These are phyloP conservation scores for Curvularia sp. DNA, from an alignment of 2,329 filamentous ascomycete genomes.

Conservation along the genomic window DNA sequence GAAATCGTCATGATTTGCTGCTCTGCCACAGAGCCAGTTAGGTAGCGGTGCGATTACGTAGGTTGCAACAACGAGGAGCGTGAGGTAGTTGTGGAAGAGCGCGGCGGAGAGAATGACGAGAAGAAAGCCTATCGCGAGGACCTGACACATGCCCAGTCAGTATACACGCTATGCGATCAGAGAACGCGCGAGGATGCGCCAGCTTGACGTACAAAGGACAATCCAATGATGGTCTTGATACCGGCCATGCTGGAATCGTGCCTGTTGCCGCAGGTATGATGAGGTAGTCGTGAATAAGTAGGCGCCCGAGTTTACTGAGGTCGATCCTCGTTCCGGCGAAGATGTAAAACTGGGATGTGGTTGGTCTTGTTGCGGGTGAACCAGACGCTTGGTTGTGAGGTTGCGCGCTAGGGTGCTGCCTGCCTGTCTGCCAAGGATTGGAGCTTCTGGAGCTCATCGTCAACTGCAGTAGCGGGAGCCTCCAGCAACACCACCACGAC, in stretches of 20 bases:
- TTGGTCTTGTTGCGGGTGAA: conserved; percentile 8
- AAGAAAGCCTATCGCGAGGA: conserved; percentile 97
- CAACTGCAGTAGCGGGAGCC: conserved; percentile 38
- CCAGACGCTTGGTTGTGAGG: conserved; percentile 9
- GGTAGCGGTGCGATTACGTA: conserved; percentile 93
- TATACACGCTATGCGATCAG: not conserved
- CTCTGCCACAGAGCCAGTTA: conserved; percentile 93
- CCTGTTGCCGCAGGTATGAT: not conserved
- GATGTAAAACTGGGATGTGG: conserved; percentile 11
- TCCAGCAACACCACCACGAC: conserved; percentile 30
- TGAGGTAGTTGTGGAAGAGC: conserved; percentile 92
- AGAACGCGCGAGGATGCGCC: conserved; percentile 25
- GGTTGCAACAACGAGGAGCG: conserved; percentile 92
- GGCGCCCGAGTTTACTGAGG: not conserved
- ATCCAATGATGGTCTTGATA: conserved; percentile 97
- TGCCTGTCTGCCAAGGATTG: conserved; percentile 13
- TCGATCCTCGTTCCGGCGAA: conserved; percentile 17
- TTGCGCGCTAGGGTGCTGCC: conserved; percentile 11
- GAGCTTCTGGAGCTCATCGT: conserved; percentile 27
- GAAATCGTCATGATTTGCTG: conserved; percentile 93
- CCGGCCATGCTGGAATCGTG: conserved; percentile 69
- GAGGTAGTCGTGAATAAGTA: not conserved
- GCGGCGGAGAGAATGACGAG: conserved; percentile 98
- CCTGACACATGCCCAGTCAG: conserved; percentile 53
- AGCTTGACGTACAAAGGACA: conserved; percentile 79